Base-by-base conservation (phyloP, 495 filamentous ascomycete genomes). In the Jackrogersella multiformis region DNA sequence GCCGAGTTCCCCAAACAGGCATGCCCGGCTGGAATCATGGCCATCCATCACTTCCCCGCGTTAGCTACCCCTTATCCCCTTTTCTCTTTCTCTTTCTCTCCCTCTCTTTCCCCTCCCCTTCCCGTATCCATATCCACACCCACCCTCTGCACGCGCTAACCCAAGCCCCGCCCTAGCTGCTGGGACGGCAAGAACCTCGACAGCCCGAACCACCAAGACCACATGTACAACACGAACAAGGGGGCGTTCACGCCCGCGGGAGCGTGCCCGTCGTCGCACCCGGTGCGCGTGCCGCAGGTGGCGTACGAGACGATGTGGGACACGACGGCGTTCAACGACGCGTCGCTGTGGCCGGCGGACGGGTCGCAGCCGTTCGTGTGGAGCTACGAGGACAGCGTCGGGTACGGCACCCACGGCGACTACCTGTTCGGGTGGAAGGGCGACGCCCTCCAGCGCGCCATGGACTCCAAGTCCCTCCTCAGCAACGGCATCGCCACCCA, bases 131-230 rank as follows among this genome's bases (percentile, higher is more conserved):
- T n/a, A n/a, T n/a, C 28, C 18, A 5, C 15, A 30, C n/a, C 15
- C 10, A 18, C 42, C 10, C 0, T 26, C 6, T 3, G 5, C 30
- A 41, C 36, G 18, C 36, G 32, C 63, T 74, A 58, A 72, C 49
- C 18, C 15, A 15, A 42, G 42, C 12, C 23, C 6, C 26, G 26
- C 4, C 5, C 23, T 18, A 75, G 74, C 48, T 75, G 77, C 63
- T 83, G 80, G 80, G 80, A 84, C 65, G 82, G 81, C 20, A 74
- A 77, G 66, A 81, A 80, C 62, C 69, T 82, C 7, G 80, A 82
- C 69, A 82, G 77, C 61, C 71, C 76, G 15, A 76, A 84, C 68
- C 82, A 83, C 73, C 74, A 76, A 39, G 74, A 75, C 61, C 82
- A 84, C 64, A 74, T 74, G 72, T 68, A 70, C 57, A 71, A 74